Conservation (phyloP, 2,329 filamentous ascomycete genomes). For the Nothomitra cinnamomea region DNA sequence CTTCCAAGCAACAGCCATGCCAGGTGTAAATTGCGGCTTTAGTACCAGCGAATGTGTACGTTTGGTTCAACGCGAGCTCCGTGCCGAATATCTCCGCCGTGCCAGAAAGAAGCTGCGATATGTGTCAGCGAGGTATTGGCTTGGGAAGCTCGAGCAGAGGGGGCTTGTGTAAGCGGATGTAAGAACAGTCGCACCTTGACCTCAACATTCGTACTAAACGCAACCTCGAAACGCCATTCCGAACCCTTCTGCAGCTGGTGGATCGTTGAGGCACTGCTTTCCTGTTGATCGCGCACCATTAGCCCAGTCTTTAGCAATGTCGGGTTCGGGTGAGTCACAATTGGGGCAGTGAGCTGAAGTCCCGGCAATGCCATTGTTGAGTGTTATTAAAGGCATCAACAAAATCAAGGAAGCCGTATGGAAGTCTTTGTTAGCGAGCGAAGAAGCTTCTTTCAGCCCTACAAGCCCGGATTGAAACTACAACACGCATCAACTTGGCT, state of each 20-base stretch:
- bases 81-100: conserved; percentile 90
- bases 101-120: conserved; percentile 48
- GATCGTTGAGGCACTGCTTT: conserved; percentile 9
- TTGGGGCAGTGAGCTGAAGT: conserved; percentile 5
- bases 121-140: background rate
- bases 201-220: conserved; percentile 33
- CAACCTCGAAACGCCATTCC: conserved; percentile 68
- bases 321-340: background rate
- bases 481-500: too few species aligned
- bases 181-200: conserved; percentile 28
- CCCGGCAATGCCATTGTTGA: conserved; percentile 7
- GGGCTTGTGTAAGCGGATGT: background rate
- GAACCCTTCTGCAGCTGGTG: conserved; percentile 44
- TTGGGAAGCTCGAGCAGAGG: background rate
- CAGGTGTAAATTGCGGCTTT: conserved; percentile 86
- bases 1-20: conserved; percentile 74
- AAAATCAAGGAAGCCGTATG: background rate
- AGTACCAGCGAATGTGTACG: conserved; percentile 64
- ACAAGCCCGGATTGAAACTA: background rate
- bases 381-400: background rate
- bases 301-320: too few species aligned
- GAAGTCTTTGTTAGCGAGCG: background rate
- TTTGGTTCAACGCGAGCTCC: conserved; percentile 66
- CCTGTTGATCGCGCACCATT: background rate
- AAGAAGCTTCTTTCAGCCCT: conserved; percentile 2